phyloP scores from a whole-genome alignment of 192 early-diverging fungal genomes.

The Coemansia biformis region DNA sequence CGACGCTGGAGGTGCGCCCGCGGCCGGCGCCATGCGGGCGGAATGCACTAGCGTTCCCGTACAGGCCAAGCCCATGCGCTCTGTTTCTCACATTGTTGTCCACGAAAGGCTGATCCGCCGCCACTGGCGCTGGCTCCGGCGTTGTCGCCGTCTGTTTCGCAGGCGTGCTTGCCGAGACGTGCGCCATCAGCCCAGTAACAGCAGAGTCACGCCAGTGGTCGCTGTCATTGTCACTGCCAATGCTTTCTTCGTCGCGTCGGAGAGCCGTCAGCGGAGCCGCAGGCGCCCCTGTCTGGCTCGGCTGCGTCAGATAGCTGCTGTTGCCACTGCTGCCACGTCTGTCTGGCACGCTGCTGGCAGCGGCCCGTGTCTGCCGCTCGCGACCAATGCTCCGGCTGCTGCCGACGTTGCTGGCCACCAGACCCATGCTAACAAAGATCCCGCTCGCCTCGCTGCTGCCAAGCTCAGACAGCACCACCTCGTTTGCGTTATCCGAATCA shows the following conservation, averaged over 20 bases:
- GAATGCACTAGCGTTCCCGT: background rate
- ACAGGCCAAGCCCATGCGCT: background rate
- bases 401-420: conserved; percentile 13
- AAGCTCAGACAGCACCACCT: conserved; percentile 1
- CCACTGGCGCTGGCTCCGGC: too few species aligned
- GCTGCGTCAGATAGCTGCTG: background rate
- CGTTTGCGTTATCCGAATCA: conserved; percentile 1
- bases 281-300: too few species aligned
- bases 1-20: conserved; percentile 30
- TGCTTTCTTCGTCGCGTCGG: too few species aligned
- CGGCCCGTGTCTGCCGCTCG: too few species aligned
- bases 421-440: background rate
- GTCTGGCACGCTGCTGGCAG: background rate
- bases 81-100: too few species aligned
- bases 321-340: too few species aligned
- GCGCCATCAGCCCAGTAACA: conserved; percentile 25
- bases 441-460: background rate
- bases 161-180: conserved; percentile 15
- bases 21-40: background rate
- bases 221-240: too few species aligned
- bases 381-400: conserved; percentile 11
- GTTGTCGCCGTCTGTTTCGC: too few species aligned
- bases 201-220: too few species aligned
- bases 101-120: too few species aligned
- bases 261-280: too few species aligned